phyloP scores from a whole-genome alignment of 2,329 filamentous ascomycete species.

The Emergomyces africanus region DNA sequence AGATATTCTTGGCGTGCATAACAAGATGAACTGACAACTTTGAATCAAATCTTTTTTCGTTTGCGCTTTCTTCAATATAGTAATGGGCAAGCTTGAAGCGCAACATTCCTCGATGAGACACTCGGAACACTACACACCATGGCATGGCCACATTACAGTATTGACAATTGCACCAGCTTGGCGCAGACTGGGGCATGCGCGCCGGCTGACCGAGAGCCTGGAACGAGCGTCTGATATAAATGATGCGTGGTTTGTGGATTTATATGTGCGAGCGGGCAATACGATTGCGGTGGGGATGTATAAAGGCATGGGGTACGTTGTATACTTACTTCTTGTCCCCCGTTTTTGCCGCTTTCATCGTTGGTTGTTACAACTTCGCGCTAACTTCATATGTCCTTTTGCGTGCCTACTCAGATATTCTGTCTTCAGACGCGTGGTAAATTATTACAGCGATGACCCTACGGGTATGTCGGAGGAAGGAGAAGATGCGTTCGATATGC shows the following conservation, averaged over 20 bases:
- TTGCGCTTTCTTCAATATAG: slow-evolving; percentile 33
- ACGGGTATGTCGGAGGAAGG: slow-evolving; percentile 43
- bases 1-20: not conserved
- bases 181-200: slow-evolving; percentile 75
- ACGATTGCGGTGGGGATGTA: slow-evolving; percentile 79
- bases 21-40: not conserved
- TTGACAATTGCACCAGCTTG: slow-evolving; percentile 82
- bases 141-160: slow-evolving; percentile 96
- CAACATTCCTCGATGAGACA: slow-evolving; percentile 61
- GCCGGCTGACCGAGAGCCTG: slow-evolving; percentile 65
- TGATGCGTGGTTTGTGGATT: slow-evolving; percentile 86
- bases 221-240: slow-evolving; percentile 72
- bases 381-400: not conserved
- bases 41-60: not conserved
- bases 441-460: slow-evolving; percentile 84
- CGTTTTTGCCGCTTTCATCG: not conserved
- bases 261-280: slow-evolving; percentile 87
- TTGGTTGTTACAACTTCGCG: not conserved
- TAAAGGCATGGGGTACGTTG: slow-evolving; percentile 62
- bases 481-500: slow-evolving; percentile 95
- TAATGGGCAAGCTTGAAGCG: slow-evolving; percentile 94
- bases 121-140: slow-evolving; percentile 90
- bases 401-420: slow-evolving; percentile 45
- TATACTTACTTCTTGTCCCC: not conserved
- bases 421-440: slow-evolving; percentile 75